Base-by-base conservation (phyloP, 257 asterid genomes). In the Nemophila menziesii region DNA sequence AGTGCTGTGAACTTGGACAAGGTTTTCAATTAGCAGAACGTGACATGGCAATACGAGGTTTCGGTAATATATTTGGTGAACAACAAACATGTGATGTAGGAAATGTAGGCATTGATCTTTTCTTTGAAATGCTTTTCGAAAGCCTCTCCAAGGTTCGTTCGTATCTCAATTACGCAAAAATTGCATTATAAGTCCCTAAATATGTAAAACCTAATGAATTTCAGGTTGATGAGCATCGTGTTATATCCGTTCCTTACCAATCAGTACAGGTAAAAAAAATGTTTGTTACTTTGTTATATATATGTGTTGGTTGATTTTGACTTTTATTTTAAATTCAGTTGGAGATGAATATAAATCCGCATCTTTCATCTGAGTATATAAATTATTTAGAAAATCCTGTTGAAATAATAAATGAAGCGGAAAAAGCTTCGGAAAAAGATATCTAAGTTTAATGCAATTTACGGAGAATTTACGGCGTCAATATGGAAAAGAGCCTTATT, bases 51-150 rank as follows among this genome's bases (percentile, higher is more conserved):
- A 83, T 87, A 48, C 71, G 97, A 80, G 97, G 97, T 51, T 87
- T 87, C 51, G 97, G 97, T 54, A 87, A 87, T 66, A 87, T 87
- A 40, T 87, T 87, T 56, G 97, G 97, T 22, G 97, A 87, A 74
- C 97, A 87, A 61, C 97, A 87, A 72, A 83, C 97, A 2, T 94
- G 97, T 49, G 97, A 87, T 74, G 92, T 87, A 56, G 97, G 95
- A 67, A 87, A 87, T 66, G 97, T 87, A 46, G 97, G 97, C 68
- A 77, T 87, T 52, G 97, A 87, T 75, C 97, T 87, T 44, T 87
- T 87, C 92, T 87, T 87, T 64, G 97, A 87, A 70, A 87, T 87
- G 97, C 92, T 87, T 49, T 87, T 87, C 37, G 97, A 87, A 58
- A 82, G 97, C 81, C 72, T 87, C 54, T 83, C 97, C 56, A 87